Evolutionary conservation across 257 asterid genomes (phyloP).

Genomic region (Gentiana macrophylla): DNA sequence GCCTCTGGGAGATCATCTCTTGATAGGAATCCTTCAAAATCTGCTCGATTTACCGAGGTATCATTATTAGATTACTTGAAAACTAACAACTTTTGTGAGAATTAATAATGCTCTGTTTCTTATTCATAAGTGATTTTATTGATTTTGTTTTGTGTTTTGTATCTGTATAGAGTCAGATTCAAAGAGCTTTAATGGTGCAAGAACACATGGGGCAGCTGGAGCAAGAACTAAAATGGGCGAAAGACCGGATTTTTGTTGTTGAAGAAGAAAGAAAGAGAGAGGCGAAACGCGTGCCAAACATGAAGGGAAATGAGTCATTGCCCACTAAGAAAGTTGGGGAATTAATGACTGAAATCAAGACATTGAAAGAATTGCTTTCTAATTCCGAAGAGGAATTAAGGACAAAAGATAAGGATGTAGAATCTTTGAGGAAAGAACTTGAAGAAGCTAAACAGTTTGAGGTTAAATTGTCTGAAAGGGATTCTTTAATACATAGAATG

Average conservation of each 20-base stretch:
- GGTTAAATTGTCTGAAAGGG: conserved; percentile 25
- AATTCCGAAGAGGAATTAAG: conserved; percentile 33
- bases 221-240: conserved; percentile 40
- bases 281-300: conserved; percentile 22
- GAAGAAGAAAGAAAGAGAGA: conserved; percentile 31
- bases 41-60: conserved; percentile 26
- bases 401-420: conserved; percentile 30
- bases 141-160: neutral
- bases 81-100: neutral
- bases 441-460: conserved; percentile 22
- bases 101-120: neutral
- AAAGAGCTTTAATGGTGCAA: conserved; percentile 26
- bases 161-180: conserved; percentile 19
- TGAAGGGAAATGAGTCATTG: conserved; percentile 12
- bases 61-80: neutral
- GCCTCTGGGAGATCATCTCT: too few species aligned
- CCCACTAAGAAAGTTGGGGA: conserved; percentile 20
- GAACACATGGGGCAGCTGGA: conserved; percentile 38
- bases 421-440: conserved; percentile 30
- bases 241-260: conserved; percentile 17
- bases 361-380: conserved; percentile 25
- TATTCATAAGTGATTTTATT: neutral
- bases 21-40: too few species aligned
- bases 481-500: conserved; percentile 17
- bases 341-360: conserved; percentile 27